Percentiles rank a stretch among this genome's conserved stretches.
Conservation (phyloP, 1,139 yeast genomes). For the Lodderomyces oxycetoniae region DNA sequence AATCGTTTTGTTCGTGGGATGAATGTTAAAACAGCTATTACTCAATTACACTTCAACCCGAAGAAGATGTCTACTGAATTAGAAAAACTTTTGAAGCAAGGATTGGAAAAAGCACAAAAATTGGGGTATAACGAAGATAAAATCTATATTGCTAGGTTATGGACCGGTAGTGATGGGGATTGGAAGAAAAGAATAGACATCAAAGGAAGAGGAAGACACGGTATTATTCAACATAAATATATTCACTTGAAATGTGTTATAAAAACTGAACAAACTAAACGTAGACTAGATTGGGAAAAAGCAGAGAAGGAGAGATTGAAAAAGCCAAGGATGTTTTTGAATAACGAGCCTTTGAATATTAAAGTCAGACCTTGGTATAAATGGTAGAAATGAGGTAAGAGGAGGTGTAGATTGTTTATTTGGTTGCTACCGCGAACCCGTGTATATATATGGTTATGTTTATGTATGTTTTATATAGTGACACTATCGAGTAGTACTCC, state of each 20-base stretch:
- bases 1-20: conserved; percentile 70
- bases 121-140: conserved; percentile 57
- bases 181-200: conserved; percentile 71
- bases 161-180: conserved; percentile 89
- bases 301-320: conserved; percentile 34
- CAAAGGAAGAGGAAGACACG: conserved; percentile 89
- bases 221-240: conserved; percentile 69
- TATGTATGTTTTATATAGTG: too few relatives aligned
- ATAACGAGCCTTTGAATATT: conserved; percentile 44
- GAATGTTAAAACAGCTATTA: conserved; percentile 74
- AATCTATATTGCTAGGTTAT: conserved; percentile 72
- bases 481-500: too few relatives aligned
- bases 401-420: too few relatives aligned
- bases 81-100: conserved; percentile 68
- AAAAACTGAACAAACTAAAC: conserved; percentile 57
- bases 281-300: conserved; percentile 58
- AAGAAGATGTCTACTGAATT: conserved; percentile 79
- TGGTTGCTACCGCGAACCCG: too few relatives aligned
- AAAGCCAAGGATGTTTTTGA: conserved; percentile 46
- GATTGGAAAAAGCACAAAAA: conserved; percentile 62
- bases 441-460: too few relatives aligned
- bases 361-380: conserved; percentile 40
- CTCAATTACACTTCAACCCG: conserved; percentile 85
- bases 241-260: conserved; percentile 79
- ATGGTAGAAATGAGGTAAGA: conserved; percentile 37